These are phyloP conservation scores for Torrubiella hemipterigena DNA, from an alignment of 2,329 filamentous ascomycete species.

Conservation along the genomic window DNA sequence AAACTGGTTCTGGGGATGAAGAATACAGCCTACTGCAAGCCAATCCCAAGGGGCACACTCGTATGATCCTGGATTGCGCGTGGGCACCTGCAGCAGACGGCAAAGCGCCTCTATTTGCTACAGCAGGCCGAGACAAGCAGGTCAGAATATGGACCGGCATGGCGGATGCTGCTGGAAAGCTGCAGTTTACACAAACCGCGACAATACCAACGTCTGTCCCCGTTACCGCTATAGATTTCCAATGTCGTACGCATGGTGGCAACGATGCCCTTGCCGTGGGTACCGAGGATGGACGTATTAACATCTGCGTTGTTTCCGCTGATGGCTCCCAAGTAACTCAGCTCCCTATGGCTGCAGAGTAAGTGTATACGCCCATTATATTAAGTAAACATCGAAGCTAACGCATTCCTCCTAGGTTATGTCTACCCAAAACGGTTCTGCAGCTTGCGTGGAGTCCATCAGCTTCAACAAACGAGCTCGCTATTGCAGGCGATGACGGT, in stretches of 20 bases:
- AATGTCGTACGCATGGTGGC: constrained; percentile 21
- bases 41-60: constrained; percentile 74
- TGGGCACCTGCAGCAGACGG: constrained; percentile 53
- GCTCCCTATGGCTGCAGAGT: constrained; percentile 24
- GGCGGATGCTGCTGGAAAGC: constrained; percentile 15
- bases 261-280: constrained; percentile 40
- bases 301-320: constrained; percentile 27
- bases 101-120: constrained; percentile 54
- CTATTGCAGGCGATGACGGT: constrained; percentile 48
- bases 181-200: constrained; percentile 37
- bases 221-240: constrained; percentile 62
- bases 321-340: constrained; percentile 25
- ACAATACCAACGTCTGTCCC: constrained; percentile 44
- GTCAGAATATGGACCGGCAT: constrained; percentile 57
- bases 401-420: constrained; percentile 24
- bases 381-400: neutral
- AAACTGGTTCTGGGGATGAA: constrained; percentile 12
- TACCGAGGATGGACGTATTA: constrained; percentile 40
- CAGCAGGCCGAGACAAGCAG: constrained; percentile 79
- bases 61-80: constrained; percentile 83
- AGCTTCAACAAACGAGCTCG: constrained; percentile 25
- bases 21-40: constrained; percentile 47
- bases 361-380: constrained; percentile 13
- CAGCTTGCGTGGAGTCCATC: constrained; percentile 58
- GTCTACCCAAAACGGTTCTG: constrained; percentile 51